Base-by-base conservation (phyloP, 148 eudicot genomes). In the Silene latifolia region DNA sequence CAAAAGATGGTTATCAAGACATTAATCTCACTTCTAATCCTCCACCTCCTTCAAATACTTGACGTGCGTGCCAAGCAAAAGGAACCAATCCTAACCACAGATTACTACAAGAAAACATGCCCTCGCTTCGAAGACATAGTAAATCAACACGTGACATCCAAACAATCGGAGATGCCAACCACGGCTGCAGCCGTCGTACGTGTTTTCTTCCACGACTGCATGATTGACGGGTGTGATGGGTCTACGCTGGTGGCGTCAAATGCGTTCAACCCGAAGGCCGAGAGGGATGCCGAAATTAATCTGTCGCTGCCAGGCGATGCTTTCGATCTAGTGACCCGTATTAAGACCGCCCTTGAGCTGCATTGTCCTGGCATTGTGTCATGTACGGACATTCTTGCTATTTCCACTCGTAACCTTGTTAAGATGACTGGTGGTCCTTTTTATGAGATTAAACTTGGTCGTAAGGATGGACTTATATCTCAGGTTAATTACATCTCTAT, bases 341-440 rank as follows among this genome's bases (percentile, higher is more conserved):
- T 85, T 60, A 92, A 92, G 72, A 88, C 89, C 6, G 85, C 85
- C n/a, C 72, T 88, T 0, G 94, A 92, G 72, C n/a, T n/a, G n/a
- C n/a, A n/a, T n/a, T n/a, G n/a, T n/a, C n/a, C n/a, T n/a, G n/a
- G n/a, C n/a, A n/a, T 80, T 92, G 27, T 71, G 80, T 92, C 97
- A 1, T 92, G 95, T 77, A 53, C 91, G 0, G 97, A 92, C 54
- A 87, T 92, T 32, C 85, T 92, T 0, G 86, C 92, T 1, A 76
- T 79, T 2, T 84, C 89, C 0, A 77, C 92, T 3, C 77, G 97
- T 0, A 86, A 92, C 72, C 83, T 92, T 17, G 85, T 92, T 32
- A 77, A 79, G 44, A 88, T 89, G 89, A 88, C 85, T 5, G 97
- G 93, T 1, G 95, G 91, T 4, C 95, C 95, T 1, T 77, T 11